Conservation (phyloP, 2,329 filamentous ascomycete species). For the Didymella segeticola region DNA sequence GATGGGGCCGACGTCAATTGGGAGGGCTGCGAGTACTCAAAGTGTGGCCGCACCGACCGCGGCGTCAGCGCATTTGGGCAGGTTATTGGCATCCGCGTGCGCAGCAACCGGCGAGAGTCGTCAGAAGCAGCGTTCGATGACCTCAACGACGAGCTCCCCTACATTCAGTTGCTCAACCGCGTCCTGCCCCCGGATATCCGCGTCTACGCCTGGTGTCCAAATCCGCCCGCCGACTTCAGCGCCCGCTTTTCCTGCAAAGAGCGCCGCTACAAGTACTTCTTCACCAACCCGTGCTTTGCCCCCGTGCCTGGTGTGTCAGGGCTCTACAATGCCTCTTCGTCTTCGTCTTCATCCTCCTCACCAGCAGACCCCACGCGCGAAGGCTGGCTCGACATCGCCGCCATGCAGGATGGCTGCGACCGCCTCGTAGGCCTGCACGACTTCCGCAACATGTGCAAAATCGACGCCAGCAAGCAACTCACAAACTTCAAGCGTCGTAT, state of each 20-base stretch:
- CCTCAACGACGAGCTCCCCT: slow-evolving; percentile 81
- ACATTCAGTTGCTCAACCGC: slow-evolving; percentile 82
- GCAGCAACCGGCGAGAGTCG: slow-evolving; percentile 71
- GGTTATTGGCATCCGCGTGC: slow-evolving; percentile 82
- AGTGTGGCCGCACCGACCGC: slow-evolving; percentile 90
- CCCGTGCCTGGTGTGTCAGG: slow-evolving; percentile 67
- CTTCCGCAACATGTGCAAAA: slow-evolving; percentile 96
- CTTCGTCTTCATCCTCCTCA: slow-evolving; percentile 9
- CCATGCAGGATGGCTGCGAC: slow-evolving; percentile 83
- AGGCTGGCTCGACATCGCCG: slow-evolving; percentile 85
- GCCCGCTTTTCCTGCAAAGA: slow-evolving; percentile 93
- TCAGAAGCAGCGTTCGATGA: slow-evolving; percentile 66
- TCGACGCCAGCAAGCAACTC: slow-evolving; percentile 89
- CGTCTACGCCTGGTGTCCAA: slow-evolving; percentile 90
- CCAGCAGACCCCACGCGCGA: slow-evolving; percentile 30
- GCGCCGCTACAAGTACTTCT: slow-evolving; percentile 94
- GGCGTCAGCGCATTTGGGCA: slow-evolving; percentile 98
- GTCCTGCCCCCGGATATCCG: slow-evolving; percentile 89
- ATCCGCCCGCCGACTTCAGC: slow-evolving; percentile 79
- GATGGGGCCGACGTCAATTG: slow-evolving; percentile 68
- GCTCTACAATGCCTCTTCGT: slow-evolving; percentile 57
- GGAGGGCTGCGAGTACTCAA: slow-evolving; percentile 87
- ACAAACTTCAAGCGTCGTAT: slow-evolving; percentile 81
- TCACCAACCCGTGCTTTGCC: slow-evolving; percentile 88
- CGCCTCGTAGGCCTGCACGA: slow-evolving; percentile 85